Base-by-base conservation (phyloP, 2,329 filamentous ascomycete species). In the Xylaria sp. region DNA sequence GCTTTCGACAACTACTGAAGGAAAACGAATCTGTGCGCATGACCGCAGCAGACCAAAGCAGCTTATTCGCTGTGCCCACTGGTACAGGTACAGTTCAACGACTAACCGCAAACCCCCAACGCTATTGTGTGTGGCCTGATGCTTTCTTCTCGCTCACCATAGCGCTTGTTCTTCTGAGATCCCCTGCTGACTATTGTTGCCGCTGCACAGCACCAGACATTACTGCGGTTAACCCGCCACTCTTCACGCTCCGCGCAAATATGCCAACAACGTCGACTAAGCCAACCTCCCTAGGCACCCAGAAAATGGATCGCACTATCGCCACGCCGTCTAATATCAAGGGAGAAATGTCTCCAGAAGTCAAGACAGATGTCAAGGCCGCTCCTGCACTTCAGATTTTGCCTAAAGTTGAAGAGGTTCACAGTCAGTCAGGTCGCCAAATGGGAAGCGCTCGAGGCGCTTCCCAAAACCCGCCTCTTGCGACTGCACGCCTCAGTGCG, bases 1-100 rank as follows among this genome's bases (percentile, higher is more conserved):
- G 75, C 9, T 76, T 78, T 60, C 74, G 74, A 18, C 70, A 74
- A 50, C 56, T 77, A 13, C 66, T 78, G 41, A 37, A 63, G 57
- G 58, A 59, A 28, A 68, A 34, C 12, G 46, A 58, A 20, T 37
- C 13, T 20, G 25, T 28, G 44, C 25, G 25, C 20, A 41, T 52
- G 34, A 37, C n/a, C 25, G 10, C 61, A 54, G 34, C 51, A 25
- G 59, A n/a, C 28, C 60, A 56, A 44, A 50, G 25, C 37, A 51
- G 15, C 39, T 34, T 44, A 41, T 62, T 59, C 46, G 9, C 54
- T 64, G 20, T 52, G 13, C 3, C 68, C 9, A 28, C 25, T 2
- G 8, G 28, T 37, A 51, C 54, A 25, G n/a, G 50, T 28, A 51
- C 41, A n/a, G 23, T 39, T 44, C 64, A 57, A 60, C 52, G 41